Evolutionary conservation across 2,329 filamentous ascomycete genomes (phyloP).

Genomic region (Immersiporthe knoxdaviesiana): DNA sequence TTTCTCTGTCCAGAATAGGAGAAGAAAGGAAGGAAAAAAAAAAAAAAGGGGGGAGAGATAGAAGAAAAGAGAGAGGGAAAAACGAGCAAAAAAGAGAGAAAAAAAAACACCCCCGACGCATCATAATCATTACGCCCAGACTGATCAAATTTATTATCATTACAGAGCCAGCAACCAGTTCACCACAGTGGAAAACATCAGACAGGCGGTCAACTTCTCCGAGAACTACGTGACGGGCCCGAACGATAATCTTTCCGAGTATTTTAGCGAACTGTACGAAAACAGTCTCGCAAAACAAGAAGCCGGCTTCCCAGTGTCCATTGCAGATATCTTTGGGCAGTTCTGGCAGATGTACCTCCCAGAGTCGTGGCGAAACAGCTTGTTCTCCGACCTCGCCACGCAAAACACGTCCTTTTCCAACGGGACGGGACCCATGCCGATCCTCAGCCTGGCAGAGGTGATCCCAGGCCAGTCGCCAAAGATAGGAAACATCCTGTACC

Average conservation of each 20-base stretch:
- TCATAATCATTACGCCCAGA: background rate
- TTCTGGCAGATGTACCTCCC: conserved; percentile 4
- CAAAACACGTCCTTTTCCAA: conserved; percentile 34
- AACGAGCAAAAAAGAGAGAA: too few species aligned
- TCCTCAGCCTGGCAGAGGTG: conserved; percentile 36
- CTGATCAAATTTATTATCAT: background rate
- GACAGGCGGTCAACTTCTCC: background rate
- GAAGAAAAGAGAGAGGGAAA: too few species aligned
- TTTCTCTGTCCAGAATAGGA: background rate
- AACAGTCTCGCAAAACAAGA: background rate
- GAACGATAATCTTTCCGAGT: background rate
- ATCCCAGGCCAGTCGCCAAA: conserved; percentile 36
- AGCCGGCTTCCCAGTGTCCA: background rate
- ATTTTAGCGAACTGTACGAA: background rate
- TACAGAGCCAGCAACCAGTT: background rate
- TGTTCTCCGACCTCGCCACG: conserved; percentile 39
- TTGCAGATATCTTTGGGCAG: background rate
- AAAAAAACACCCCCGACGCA: too few species aligned
- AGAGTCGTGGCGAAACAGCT: conserved; percentile 5
- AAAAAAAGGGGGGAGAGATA: too few species aligned
- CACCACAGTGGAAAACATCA: conserved; percentile 5
- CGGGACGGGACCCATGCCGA: conserved; percentile 34
- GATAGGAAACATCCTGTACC: conserved; percentile 37
- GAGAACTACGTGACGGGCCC: background rate
- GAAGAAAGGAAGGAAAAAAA: too few species aligned